Percentiles rank a stretch among this genome's conserved stretches.
phyloP scores from a whole-genome alignment of 352 stramenopile species.

The Hyaloperonospora brassicae region DNA sequence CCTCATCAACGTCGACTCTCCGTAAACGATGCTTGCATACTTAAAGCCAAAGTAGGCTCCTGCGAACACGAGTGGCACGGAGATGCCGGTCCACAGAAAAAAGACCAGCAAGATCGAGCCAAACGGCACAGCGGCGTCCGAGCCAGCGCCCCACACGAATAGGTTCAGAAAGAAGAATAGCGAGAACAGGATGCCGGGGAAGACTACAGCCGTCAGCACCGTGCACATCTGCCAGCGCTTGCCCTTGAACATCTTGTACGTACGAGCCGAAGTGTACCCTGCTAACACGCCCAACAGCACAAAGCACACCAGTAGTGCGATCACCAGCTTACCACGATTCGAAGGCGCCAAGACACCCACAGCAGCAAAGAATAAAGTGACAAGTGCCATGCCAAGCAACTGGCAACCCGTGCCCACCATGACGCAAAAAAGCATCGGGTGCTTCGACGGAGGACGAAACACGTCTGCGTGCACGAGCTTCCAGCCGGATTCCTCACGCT shows the following conservation, averaged over 20 bases:
- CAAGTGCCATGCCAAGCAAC: conserved; percentile 92
- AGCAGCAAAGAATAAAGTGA: conserved; percentile 95
- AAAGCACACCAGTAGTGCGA: conserved; percentile 96
- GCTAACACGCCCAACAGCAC: conserved; percentile 94
- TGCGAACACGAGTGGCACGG: conserved; percentile 96
- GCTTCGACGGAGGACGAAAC: conserved; percentile 93
- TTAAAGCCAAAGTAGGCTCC: conserved; percentile 98
- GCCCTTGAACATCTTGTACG: conserved; percentile 99
- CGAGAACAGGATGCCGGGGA: conserved; percentile 94
- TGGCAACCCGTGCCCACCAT: conserved; percentile 97
- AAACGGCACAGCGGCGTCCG: conserved; percentile 92
- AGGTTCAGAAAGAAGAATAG: conserved; percentile 98
- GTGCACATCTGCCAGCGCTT: conserved; percentile 98
- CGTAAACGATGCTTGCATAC: conserved; percentile 34
- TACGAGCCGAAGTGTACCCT: conserved; percentile 92
- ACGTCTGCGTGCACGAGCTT: conserved; percentile 99
- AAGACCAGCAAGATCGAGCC: conserved; percentile 96
- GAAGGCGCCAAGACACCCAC: conserved; percentile 94
- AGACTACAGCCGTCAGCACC: conserved; percentile 91
- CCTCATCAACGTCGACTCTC: neutral
- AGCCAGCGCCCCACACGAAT: conserved; percentile 91
- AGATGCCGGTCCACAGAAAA: conserved; percentile 99
- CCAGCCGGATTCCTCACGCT: conserved; percentile 97
- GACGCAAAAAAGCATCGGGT: conserved; percentile 95
- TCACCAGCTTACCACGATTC: conserved; percentile 96